These are phyloP conservation scores for Heimioporus sp. DNA, from an alignment of 768 basidiomycete species.

Conservation along the genomic window DNA sequence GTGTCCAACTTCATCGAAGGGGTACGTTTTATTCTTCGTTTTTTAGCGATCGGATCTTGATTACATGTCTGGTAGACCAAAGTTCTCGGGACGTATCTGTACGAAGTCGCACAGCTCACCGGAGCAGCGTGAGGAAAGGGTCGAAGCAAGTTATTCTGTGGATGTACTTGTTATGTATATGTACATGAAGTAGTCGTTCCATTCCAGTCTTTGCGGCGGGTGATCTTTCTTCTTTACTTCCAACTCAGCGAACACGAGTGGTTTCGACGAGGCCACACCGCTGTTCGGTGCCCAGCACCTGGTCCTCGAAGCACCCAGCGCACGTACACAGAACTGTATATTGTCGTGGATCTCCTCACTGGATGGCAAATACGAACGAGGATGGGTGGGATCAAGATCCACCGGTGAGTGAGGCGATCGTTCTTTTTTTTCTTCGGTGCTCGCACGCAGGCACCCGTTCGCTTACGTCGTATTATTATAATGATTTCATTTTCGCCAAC, in stretches of 20 bases:
- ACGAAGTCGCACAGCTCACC: conserved; percentile 26
- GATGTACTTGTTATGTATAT: neutral
- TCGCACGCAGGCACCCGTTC: conserved; percentile 1
- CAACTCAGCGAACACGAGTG: conserved; percentile 20
- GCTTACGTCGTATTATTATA: conserved; percentile 12
- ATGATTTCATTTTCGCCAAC: neutral
- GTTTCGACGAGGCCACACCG: too few species aligned
- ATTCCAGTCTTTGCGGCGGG: too few species aligned
- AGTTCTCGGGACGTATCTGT: conserved; percentile 33
- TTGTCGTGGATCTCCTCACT: neutral
- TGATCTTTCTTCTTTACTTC: neutral
- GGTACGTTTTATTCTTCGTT: conserved; percentile 38
- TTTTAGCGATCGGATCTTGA: conserved; percentile 1
- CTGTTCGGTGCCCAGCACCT: too few species aligned
- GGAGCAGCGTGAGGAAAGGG: conserved; percentile 10
- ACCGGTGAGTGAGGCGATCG: conserved; percentile 4
- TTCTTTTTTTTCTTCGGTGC: neutral
- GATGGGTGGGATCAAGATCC: conserved; percentile 18
- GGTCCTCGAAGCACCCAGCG: too few species aligned
- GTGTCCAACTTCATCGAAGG: conserved; percentile 84
- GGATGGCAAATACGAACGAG: conserved; percentile 14
- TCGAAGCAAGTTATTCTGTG: too few species aligned
- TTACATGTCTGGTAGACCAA: conserved; percentile 22
- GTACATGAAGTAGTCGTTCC: too few species aligned
- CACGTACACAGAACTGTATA: too few species aligned